Conservation (phyloP, 208 protist species). For the Trypanosoma conorhini region DNA sequence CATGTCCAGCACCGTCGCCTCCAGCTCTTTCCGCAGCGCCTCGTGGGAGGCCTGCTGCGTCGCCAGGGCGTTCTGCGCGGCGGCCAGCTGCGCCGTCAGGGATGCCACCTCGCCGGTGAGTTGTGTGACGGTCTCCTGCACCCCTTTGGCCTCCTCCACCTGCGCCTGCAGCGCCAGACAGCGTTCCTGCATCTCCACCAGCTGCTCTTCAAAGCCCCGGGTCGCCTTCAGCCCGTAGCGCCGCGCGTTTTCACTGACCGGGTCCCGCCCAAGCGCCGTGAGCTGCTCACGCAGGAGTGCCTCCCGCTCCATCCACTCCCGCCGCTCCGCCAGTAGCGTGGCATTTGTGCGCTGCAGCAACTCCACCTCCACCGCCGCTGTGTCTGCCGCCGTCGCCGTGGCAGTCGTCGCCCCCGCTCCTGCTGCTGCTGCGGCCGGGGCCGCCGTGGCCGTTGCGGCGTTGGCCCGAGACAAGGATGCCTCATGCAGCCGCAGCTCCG, state of each 20-base stretch:
- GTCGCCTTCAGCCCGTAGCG: slow-evolving; percentile 70
- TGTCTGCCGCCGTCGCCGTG: background rate
- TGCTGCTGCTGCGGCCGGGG: background rate
- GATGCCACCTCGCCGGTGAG: slow-evolving; percentile 3
- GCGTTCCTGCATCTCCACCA: slow-evolving; percentile 36
- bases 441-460: background rate
- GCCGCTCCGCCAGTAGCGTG: slow-evolving; percentile 38
- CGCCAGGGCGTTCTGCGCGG: background rate
- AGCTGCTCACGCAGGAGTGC: slow-evolving; percentile 52
- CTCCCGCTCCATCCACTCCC: slow-evolving; percentile 63
- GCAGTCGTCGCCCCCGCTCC: background rate
- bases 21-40: slow-evolving; percentile 7
- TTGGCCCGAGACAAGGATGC: background rate
- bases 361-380: slow-evolving; percentile 29
- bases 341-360: slow-evolving; percentile 42
- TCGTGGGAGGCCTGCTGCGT: slow-evolving; percentile 15
- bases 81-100: slow-evolving; percentile 9
- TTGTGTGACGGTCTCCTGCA: slow-evolving; percentile 21
- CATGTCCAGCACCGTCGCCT: slow-evolving; percentile 17
- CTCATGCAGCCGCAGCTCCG: slow-evolving; percentile 44
- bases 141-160: slow-evolving; percentile 17
- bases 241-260: slow-evolving; percentile 64
- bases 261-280: slow-evolving; percentile 60
- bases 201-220: slow-evolving; percentile 46
- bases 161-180: slow-evolving; percentile 24